Conservation (phyloP, 257 asterid genomes). For the Gardenia jasminoides region DNA sequence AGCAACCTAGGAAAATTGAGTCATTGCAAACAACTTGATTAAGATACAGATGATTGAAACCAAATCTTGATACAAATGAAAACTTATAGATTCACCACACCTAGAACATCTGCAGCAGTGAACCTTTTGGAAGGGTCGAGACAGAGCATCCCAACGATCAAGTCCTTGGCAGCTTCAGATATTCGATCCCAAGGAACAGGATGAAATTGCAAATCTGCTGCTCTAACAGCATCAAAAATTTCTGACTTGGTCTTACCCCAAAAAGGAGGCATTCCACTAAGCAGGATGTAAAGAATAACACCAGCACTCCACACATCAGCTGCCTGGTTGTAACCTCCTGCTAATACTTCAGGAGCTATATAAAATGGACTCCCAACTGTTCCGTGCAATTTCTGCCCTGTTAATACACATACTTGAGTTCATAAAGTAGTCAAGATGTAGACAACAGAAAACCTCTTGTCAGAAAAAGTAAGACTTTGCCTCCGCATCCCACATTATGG, state of each 20-base stretch:
- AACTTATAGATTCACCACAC: conserved; percentile 23
- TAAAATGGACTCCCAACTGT: conserved; percentile 68
- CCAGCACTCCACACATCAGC: conserved; percentile 76
- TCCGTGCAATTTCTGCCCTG: conserved; percentile 56
- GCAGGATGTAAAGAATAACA: conserved; percentile 58
- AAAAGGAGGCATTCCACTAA: conserved; percentile 66
- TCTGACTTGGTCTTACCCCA: conserved; percentile 67
- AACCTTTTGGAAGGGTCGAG: conserved; percentile 48
- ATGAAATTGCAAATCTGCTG: conserved; percentile 48
- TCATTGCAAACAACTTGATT: neutral
- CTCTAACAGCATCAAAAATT: conserved; percentile 58
- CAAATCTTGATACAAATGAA: neutral
- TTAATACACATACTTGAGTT: neutral
- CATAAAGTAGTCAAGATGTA: neutral
- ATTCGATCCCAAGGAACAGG: conserved; percentile 49
- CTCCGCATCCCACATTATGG: neutral
- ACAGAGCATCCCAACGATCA: conserved; percentile 48
- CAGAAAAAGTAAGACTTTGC: neutral
- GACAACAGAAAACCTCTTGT: neutral
- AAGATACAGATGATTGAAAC: no score
- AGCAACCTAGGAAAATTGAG: neutral
- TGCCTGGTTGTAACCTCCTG: conserved; percentile 51
- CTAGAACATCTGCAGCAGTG: conserved; percentile 49
- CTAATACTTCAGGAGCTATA: conserved; percentile 61
- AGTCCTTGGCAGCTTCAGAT: conserved; percentile 50